A percentile compares a stretch with the other conserved stretches of the same genome.
phyloP scores from a whole-genome alignment of 805 yeast genomes.

The Wickerhamomyces tratensis region DNA sequence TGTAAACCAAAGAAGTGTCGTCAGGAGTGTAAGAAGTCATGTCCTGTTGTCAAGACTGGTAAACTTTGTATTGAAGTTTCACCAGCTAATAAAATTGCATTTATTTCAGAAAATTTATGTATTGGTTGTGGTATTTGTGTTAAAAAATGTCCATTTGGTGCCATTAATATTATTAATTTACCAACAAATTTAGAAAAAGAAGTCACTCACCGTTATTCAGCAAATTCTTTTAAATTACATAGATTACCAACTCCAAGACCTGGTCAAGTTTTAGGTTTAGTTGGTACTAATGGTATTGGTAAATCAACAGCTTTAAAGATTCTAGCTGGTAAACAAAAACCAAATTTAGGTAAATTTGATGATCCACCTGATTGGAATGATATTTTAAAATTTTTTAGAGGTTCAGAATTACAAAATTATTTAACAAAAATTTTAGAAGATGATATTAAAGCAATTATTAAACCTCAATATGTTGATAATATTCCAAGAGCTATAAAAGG shows the following conservation, averaged over 20 bases:
- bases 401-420: conserved; percentile 93
- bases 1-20: conserved; percentile 98
- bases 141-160: conserved; percentile 97
- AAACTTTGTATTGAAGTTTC: conserved; percentile 94
- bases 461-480: conserved; percentile 98
- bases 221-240: conserved; percentile 94
- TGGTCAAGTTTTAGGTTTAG: conserved; percentile 95
- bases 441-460: conserved; percentile 90
- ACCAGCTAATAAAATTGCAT: conserved; percentile 86
- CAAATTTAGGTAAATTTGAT: conserved; percentile 89
- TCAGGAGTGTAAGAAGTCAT: conserved; percentile 93
- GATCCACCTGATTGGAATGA: conserved; percentile 98
- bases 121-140: conserved; percentile 99
- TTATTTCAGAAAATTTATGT: conserved; percentile 88
- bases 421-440: conserved; percentile 92
- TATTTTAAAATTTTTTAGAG: conserved; percentile 84
- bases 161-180: conserved; percentile 88
- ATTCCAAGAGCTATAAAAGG: conserved; percentile 95
- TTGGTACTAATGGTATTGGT: conserved; percentile 99
- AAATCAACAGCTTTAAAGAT: conserved; percentile 95
- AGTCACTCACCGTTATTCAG: conserved; percentile 95
- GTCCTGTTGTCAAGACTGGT: conserved; percentile 98
- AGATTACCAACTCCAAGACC: conserved; percentile 98
- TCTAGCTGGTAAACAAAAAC: conserved; percentile 95
- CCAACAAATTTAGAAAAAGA: conserved; percentile 91